Evolutionary conservation across 495 filamentous ascomycete genomes (phyloP).

Genomic region (Chaetomidium leptoderma): DNA sequence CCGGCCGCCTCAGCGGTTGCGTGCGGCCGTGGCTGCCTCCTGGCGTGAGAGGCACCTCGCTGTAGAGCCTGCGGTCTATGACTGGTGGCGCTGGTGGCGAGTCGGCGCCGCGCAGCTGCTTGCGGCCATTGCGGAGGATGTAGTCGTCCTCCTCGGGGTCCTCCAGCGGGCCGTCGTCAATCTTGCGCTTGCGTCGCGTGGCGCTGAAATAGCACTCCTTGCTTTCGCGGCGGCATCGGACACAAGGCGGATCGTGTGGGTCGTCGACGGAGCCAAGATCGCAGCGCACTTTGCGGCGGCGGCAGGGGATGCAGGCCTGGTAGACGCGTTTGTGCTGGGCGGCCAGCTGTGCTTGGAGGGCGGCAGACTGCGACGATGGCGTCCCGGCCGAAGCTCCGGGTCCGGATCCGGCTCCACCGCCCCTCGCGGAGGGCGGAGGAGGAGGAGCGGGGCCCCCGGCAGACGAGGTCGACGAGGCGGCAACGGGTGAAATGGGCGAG

Average conservation of each 20-base stretch:
- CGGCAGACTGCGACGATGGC: constrained; percentile 11
- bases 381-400: constrained; percentile 10
- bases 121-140: constrained; percentile 52
- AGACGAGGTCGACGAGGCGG: constrained; percentile 24
- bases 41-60: constrained; percentile 56
- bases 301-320: constrained; percentile 86
- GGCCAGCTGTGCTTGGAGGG: constrained; percentile 13
- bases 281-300: constrained; percentile 87
- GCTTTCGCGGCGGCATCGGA: constrained; percentile 85
- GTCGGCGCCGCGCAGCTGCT: constrained; percentile 42
- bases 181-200: constrained; percentile 88
- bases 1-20: constrained; percentile 54
- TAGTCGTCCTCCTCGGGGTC: constrained; percentile 53
- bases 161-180: constrained; percentile 56
- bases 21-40: constrained; percentile 55
- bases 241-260: constrained; percentile 88
- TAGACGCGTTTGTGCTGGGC: constrained; percentile 70
- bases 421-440: constrained; percentile 18
- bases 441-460: constrained; percentile 21
- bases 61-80: constrained; percentile 42
- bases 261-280: constrained; percentile 93
- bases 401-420: constrained; percentile 18
- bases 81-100: constrained; percentile 31
- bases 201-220: constrained; percentile 97
- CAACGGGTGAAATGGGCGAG: constrained; percentile 30